These are phyloP conservation scores for Macroventuria anomochaeta DNA, from an alignment of 2,329 filamentous ascomycete genomes.

Conservation along the genomic window DNA sequence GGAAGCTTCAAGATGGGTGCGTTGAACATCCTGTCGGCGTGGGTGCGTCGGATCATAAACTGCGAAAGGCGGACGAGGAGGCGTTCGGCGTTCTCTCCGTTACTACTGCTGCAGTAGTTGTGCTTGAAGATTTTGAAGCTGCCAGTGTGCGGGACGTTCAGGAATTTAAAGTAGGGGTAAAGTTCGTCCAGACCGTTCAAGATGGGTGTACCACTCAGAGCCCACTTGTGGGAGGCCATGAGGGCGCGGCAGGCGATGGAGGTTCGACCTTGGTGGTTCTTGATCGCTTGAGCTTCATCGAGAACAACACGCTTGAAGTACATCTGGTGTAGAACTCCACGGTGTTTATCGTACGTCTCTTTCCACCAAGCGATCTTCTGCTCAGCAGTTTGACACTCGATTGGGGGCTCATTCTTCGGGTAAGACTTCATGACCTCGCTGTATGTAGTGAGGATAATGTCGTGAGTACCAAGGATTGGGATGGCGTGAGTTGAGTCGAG, in stretches of 20 bases:
- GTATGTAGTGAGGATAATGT: slow-evolving; percentile 54
- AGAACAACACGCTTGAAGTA: slow-evolving; percentile 59
- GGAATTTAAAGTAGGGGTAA: slow-evolving; percentile 54
- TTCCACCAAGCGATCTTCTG: slow-evolving; percentile 52
- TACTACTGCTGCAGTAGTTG: slow-evolving; percentile 50
- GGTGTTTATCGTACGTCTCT: slow-evolving; percentile 33
- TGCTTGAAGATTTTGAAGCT: slow-evolving; percentile 52
- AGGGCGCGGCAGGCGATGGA: slow-evolving; percentile 55
- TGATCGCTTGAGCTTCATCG: slow-evolving; percentile 65
- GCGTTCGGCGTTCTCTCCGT: slow-evolving; percentile 41
- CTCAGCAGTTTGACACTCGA: slow-evolving; percentile 45
- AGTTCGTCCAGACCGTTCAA: slow-evolving; percentile 42
- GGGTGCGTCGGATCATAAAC: slow-evolving; percentile 64
- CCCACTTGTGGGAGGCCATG: slow-evolving; percentile 50
- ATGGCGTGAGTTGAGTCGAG: slow-evolving; percentile 27
- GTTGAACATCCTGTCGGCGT: slow-evolving; percentile 60
- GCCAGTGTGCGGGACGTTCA: slow-evolving; percentile 51
- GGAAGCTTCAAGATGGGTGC: slow-evolving; percentile 63
- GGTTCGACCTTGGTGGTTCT: slow-evolving; percentile 54
- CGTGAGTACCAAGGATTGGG: slow-evolving; percentile 27
- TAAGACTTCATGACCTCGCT: slow-evolving; percentile 51
- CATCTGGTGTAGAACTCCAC: slow-evolving; percentile 45
- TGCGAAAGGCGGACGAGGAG: slow-evolving; percentile 49
- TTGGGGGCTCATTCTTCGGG: slow-evolving; percentile 50
- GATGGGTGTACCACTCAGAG: slow-evolving; percentile 54